Evolutionary conservation across 805 yeast genomes (phyloP).

Genomic region (Candida nemodendra): DNA sequence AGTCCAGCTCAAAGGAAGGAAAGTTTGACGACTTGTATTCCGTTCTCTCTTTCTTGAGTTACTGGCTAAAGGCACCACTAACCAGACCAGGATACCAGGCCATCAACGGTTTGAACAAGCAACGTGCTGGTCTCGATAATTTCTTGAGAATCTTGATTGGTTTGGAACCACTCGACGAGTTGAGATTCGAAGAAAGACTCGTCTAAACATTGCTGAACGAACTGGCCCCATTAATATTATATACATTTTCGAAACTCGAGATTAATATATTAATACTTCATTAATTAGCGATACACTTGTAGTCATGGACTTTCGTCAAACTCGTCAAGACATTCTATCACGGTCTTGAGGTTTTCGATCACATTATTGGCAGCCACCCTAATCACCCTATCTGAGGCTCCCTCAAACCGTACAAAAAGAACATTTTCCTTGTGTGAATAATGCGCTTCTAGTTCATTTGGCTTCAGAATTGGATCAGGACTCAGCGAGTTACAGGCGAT

Average conservation of each 20-base stretch:
- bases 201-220: too few species aligned
- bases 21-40: slow-evolving; percentile 70
- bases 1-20: slow-evolving; percentile 40
- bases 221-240: too few species aligned
- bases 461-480: slow-evolving; percentile 82
- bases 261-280: too few species aligned
- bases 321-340: slow-evolving; percentile 78
- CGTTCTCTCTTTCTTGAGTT: slow-evolving; percentile 80
- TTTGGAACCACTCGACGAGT: slow-evolving; percentile 83
- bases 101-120: slow-evolving; percentile 92
- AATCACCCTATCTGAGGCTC: slow-evolving; percentile 69
- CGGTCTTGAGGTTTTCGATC: slow-evolving; percentile 71
- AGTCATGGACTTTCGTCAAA: too few species aligned
- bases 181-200: slow-evolving; percentile 91
- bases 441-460: slow-evolving; percentile 55
- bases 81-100: slow-evolving; percentile 88
- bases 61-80: slow-evolving; percentile 97
- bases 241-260: too few species aligned
- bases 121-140: slow-evolving; percentile 89
- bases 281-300: too few species aligned
- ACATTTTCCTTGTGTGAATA: slow-evolving; percentile 37
- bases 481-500: slow-evolving; percentile 60
- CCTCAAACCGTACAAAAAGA: slow-evolving; percentile 51
- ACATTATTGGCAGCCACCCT: slow-evolving; percentile 84
- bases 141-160: slow-evolving; percentile 87